These are phyloP conservation scores for Pichia deserticola DNA, from an alignment of 805 yeast genomes.

Conservation along the genomic window DNA sequence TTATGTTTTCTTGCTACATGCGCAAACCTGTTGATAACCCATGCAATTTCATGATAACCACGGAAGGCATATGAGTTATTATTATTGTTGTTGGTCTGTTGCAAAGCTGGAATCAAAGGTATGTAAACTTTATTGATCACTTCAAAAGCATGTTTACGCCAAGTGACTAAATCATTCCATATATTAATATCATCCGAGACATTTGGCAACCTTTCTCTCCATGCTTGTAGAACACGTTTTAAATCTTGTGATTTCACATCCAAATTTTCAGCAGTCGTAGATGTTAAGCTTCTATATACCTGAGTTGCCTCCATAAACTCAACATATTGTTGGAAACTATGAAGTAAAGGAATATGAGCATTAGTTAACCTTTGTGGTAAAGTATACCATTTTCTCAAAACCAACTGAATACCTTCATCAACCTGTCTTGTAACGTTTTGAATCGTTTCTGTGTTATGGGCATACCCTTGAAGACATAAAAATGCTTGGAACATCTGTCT, in stretches of 20 bases:
- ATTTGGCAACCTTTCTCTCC: slow-evolving; percentile 97
- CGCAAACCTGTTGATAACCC: slow-evolving; percentile 97
- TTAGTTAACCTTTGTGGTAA: slow-evolving; percentile 67
- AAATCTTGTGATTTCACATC: slow-evolving; percentile 92
- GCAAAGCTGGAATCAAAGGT: slow-evolving; percentile 83
- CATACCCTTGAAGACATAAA: slow-evolving; percentile 85
- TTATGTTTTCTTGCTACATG: slow-evolving; percentile 96
- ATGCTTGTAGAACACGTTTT: slow-evolving; percentile 89
- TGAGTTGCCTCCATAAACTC: slow-evolving; percentile 97
- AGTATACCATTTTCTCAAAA: slow-evolving; percentile 88
- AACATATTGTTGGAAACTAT: slow-evolving; percentile 94
- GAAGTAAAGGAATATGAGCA: slow-evolving; percentile 85
- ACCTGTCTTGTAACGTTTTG: slow-evolving; percentile 80
- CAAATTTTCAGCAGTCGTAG: slow-evolving; percentile 86
- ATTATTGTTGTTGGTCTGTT: slow-evolving; percentile 58
- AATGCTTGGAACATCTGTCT: slow-evolving; percentile 94
- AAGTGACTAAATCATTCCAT: slow-evolving; percentile 96
- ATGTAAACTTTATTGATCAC: slow-evolving; percentile 90
- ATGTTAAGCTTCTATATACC: slow-evolving; percentile 76
- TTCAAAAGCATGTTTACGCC: slow-evolving; percentile 98
- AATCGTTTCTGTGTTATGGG: slow-evolving; percentile 80
- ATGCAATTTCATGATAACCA: slow-evolving; percentile 97
- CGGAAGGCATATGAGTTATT: slow-evolving; percentile 92
- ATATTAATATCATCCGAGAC: slow-evolving; percentile 95
- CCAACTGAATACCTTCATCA: slow-evolving; percentile 93